phyloP scores from a whole-genome alignment of 768 basidiomycete species.

The Lactarius trivialis region DNA sequence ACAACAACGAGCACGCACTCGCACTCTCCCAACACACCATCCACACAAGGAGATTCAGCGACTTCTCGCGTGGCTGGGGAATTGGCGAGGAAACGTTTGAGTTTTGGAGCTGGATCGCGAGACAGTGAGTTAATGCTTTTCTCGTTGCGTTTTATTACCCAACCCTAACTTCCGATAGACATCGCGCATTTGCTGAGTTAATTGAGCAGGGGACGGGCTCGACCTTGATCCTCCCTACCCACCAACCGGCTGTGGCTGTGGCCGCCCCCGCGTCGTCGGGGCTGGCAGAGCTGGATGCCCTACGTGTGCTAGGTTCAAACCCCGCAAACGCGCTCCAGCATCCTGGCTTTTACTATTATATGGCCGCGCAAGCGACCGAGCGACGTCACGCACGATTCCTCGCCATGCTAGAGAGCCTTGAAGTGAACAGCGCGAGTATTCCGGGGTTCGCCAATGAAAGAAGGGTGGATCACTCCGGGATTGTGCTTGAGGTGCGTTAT shows the following conservation, averaged over 20 bases:
- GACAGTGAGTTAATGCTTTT: slow-evolving; percentile 57
- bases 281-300: slow-evolving; percentile 47
- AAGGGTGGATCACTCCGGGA: slow-evolving; percentile 81
- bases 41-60: slow-evolving; percentile 80
- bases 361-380: slow-evolving; percentile 83
- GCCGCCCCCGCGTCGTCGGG: slow-evolving; percentile 30
- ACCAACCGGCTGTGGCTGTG: slow-evolving; percentile 37
- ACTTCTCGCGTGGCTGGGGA: slow-evolving; percentile 87
- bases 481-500: slow-evolving; percentile 69
- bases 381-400: slow-evolving; percentile 63
- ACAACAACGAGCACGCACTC: slow-evolving; percentile 78
- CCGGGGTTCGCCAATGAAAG: slow-evolving; percentile 86
- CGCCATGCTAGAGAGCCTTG: slow-evolving; percentile 46
- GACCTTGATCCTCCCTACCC: slow-evolving; percentile 54
- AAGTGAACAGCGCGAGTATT: slow-evolving; percentile 38
- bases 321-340: slow-evolving; percentile 82
- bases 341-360: slow-evolving; percentile 88
- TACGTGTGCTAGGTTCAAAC: slow-evolving; percentile 63
- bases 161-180: slow-evolving; percentile 39
- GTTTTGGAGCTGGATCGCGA: slow-evolving; percentile 94
- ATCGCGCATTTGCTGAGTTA: slow-evolving; percentile 86
- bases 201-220: slow-evolving; percentile 73
- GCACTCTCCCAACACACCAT: slow-evolving; percentile 78
- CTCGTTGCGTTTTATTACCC: neutral
- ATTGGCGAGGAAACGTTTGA: slow-evolving; percentile 97